Evolutionary conservation across 805 yeast species (phyloP).

Genomic region (Yarrowia keelungensis): DNA sequence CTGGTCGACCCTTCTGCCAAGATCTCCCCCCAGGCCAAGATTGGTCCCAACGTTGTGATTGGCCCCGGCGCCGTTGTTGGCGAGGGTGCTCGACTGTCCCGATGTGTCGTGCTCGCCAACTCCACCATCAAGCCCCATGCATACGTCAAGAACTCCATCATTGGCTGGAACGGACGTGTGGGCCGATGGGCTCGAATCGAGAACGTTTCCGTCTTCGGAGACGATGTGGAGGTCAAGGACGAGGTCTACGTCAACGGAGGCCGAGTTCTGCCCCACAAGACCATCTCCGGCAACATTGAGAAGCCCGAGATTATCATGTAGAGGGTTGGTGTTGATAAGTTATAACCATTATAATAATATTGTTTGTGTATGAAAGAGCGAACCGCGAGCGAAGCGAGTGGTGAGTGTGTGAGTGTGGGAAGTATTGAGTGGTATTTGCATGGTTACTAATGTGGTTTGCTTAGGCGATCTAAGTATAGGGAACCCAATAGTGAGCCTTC

Average conservation of each 20-base stretch:
- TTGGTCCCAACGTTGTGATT: conserved; percentile 97
- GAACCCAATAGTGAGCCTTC: no score
- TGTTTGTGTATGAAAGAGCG: conserved; percentile 3
- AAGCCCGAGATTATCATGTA: conserved; percentile 98
- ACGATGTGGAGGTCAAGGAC: conserved; percentile 97
- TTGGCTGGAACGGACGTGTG: conserved; percentile 98
- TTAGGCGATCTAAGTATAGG: no score
- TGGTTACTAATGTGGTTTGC: no score
- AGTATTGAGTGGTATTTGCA: no score
- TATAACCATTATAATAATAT: conserved; percentile 29
- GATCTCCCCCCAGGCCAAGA: conserved; percentile 89
- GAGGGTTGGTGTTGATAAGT: conserved; percentile 39
- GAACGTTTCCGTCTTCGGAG: conserved; percentile 97
- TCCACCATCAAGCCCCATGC: conserved; percentile 96
- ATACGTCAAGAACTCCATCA: conserved; percentile 95
- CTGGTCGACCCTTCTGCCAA: conserved; percentile 94
- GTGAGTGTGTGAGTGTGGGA: no score
- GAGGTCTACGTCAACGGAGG: conserved; percentile 99
- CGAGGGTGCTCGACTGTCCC: conserved; percentile 97
- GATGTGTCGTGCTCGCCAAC: conserved; percentile 91
- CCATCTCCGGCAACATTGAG: conserved; percentile 95
- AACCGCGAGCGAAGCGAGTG: no score
- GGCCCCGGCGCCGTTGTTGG: conserved; percentile 97
- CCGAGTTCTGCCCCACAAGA: conserved; percentile 97
- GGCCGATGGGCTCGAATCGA: conserved; percentile 99